phyloP scores from a whole-genome alignment of 257 asterid species.

The Haberlea rhodopensis region DNA sequence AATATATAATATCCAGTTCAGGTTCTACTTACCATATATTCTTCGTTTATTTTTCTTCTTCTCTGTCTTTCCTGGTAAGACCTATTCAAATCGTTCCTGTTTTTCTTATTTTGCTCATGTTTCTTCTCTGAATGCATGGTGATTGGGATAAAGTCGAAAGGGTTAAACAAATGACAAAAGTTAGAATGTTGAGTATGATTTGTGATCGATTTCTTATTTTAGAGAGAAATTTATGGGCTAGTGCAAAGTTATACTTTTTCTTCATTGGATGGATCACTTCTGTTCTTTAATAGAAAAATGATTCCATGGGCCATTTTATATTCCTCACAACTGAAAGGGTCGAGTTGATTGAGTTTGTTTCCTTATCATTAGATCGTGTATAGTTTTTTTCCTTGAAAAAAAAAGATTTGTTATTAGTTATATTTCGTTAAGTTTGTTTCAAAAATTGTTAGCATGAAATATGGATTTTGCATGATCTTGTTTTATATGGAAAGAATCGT shows the following conservation, averaged over 20 bases:
- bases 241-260: constrained; percentile 14
- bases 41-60: constrained; percentile 9
- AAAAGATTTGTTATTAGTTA: too few species aligned
- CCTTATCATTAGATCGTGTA: neutral
- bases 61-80: neutral
- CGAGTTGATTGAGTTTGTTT: neutral
- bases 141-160: neutral
- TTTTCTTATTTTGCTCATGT: neutral
- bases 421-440: neutral
- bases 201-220: neutral
- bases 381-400: too few species aligned
- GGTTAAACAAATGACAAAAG: too few species aligned
- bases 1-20: neutral
- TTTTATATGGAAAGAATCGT: neutral
- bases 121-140: constrained; percentile 12
- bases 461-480: neutral
- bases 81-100: neutral
- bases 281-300: constrained; percentile 12
- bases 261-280: neutral
- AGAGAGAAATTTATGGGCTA: neutral
- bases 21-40: constrained; percentile 16
- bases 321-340: neutral
- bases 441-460: constrained; percentile 3
- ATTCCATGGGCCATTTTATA: constrained; percentile 11
- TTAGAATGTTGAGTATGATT: constrained; percentile 4